phyloP scores from a whole-genome alignment of 306 rosid genomes.

The Vachellia collinsii region DNA sequence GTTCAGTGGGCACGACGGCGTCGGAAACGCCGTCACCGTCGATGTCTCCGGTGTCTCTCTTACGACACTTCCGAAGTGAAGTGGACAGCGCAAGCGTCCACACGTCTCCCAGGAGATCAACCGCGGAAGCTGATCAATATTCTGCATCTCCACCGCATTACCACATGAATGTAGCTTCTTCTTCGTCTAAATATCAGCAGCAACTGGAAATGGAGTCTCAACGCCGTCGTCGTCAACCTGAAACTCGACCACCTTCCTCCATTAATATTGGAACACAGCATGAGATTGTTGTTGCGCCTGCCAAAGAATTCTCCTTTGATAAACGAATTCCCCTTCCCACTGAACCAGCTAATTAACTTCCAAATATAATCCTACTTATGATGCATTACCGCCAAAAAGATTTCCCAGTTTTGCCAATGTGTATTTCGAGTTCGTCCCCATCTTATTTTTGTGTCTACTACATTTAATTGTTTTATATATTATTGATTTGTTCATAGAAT shows the following conservation, averaged over 20 bases:
- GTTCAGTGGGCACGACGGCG: constrained; percentile 40
- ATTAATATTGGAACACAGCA: background rate
- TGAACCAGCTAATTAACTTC: background rate
- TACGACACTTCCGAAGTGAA: constrained; percentile 55
- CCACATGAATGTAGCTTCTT: background rate
- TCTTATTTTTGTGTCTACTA: background rate
- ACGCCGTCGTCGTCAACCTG: background rate
- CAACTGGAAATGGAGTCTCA: constrained; percentile 40
- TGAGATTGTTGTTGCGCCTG: constrained; percentile 29
- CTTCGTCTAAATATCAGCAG: constrained; percentile 25
- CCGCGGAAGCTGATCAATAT: constrained; percentile 16
- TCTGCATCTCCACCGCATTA: constrained; percentile 49
- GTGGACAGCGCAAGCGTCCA: constrained; percentile 62
- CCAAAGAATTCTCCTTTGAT: constrained; percentile 68
- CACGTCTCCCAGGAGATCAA: constrained; percentile 49
- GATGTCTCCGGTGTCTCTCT: constrained; percentile 64
- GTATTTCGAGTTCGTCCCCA: background rate
- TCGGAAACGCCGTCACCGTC: constrained; percentile 54
- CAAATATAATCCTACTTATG: background rate
- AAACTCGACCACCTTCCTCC: background rate
- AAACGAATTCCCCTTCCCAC: constrained; percentile 20
- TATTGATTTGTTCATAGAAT: background rate
- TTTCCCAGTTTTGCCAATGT: background rate
- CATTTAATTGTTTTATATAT: background rate
- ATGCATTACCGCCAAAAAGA: background rate